phyloP scores from a whole-genome alignment of 1,139 yeast genomes.

The Hanseniaspora uvarum region DNA sequence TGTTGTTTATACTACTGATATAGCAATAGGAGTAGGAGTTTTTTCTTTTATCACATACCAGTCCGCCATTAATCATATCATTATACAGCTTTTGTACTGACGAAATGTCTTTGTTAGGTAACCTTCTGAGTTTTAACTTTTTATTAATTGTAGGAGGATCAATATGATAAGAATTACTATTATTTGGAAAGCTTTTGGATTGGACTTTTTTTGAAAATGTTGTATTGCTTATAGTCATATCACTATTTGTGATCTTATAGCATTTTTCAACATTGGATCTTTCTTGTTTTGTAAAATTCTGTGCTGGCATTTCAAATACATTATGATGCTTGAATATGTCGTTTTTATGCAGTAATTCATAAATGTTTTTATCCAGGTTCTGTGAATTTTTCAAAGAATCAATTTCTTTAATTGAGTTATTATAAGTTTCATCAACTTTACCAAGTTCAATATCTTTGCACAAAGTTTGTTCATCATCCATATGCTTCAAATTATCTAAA shows the following conservation, averaged over 20 bases:
- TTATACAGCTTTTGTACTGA: neutral
- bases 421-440: neutral
- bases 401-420: neutral
- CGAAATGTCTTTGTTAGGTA: neutral
- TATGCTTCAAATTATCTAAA: neutral
- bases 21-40: neutral
- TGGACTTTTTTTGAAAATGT: neutral
- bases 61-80: neutral
- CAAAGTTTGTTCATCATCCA: neutral
- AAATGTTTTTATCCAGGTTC: neutral
- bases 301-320: neutral
- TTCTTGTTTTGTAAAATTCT: neutral
- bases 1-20: neutral
- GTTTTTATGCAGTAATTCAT: neutral
- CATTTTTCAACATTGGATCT: neutral
- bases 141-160: neutral
- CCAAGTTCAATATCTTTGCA: slow-evolving; percentile 1
- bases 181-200: too few species aligned
- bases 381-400: neutral
- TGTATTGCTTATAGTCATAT: neutral
- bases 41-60: neutral
- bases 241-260: neutral
- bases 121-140: neutral
- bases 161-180: neutral
- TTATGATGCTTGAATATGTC: neutral